Conservation (phyloP, 2,329 filamentous ascomycete species). For the Parastagonospora nodorum region DNA sequence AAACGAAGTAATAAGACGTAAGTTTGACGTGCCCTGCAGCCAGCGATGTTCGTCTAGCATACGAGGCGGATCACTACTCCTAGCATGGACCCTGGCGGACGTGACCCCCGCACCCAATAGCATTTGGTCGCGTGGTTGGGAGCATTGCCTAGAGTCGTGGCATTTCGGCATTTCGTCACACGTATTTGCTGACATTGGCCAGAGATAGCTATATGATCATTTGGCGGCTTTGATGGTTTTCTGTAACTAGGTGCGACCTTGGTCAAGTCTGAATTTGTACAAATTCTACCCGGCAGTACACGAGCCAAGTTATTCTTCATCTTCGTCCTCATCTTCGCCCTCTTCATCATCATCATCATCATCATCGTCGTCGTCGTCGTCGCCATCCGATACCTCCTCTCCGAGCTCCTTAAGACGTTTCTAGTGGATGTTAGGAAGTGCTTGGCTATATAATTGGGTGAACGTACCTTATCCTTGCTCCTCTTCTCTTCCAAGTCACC, state of each 20-base stretch:
- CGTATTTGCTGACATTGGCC: too few species aligned
- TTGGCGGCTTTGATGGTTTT: too few species aligned
- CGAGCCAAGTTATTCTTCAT: neutral
- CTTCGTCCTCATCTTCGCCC: conserved; percentile 21
- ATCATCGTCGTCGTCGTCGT: conserved; percentile 46
- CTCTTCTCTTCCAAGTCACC: conserved; percentile 55
- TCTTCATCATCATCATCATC: conserved; percentile 32
- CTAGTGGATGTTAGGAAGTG: conserved; percentile 34
- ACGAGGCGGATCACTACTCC: too few species aligned
- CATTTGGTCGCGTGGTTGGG: too few species aligned
- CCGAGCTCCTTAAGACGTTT: conserved; percentile 54
- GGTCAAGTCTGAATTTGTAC: too few species aligned
- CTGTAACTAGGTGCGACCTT: too few species aligned
- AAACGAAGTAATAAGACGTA: conserved; percentile 1
- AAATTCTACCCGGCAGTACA: too few species aligned
- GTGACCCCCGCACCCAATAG: too few species aligned
- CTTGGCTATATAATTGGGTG: neutral
- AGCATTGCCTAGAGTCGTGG: too few species aligned
- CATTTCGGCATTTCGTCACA: too few species aligned
- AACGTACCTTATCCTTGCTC: conserved; percentile 44
- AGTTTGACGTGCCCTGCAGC: conserved; percentile 1
- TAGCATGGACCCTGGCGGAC: neutral
- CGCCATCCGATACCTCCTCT: conserved; percentile 50
- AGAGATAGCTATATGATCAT: too few species aligned
- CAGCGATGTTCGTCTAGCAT: neutral